Conservation (phyloP, 2,329 filamentous ascomycete species). For the Acephala macrosclerotiorum region DNA sequence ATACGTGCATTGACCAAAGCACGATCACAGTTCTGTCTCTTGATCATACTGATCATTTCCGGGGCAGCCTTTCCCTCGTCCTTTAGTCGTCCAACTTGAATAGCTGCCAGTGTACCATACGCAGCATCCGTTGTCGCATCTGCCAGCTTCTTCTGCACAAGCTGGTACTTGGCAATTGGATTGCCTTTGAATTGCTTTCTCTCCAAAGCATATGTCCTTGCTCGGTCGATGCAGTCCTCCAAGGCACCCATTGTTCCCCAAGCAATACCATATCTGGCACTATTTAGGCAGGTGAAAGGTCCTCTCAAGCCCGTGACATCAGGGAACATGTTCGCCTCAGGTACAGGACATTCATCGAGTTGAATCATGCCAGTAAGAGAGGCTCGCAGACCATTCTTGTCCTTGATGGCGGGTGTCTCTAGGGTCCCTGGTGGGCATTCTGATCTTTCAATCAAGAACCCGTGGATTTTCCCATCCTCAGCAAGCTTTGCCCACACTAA, state of each 20-base stretch:
- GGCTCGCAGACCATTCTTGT: slow-evolving; percentile 93
- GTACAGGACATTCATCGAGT: slow-evolving; percentile 87
- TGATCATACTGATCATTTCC: slow-evolving; percentile 98
- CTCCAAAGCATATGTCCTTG: slow-evolving; percentile 88
- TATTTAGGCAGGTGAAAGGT: slow-evolving; percentile 94
- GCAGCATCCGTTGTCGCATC: slow-evolving; percentile 91
- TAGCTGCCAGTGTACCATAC: slow-evolving; percentile 87
- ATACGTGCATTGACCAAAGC: slow-evolving; percentile 80
- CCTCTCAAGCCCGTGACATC: slow-evolving; percentile 85
- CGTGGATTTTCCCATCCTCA: slow-evolving; percentile 90
- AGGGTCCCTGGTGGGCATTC: slow-evolving; percentile 87
- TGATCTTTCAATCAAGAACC: slow-evolving; percentile 87
- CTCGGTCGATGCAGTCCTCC: slow-evolving; percentile 85
- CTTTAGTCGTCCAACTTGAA: slow-evolving; percentile 92
- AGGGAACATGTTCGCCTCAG: slow-evolving; percentile 92
- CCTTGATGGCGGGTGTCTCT: slow-evolving; percentile 89
- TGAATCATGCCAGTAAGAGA: slow-evolving; percentile 99
- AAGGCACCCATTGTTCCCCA: slow-evolving; percentile 93
- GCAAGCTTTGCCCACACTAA: slow-evolving; percentile 94
- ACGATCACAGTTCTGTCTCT: slow-evolving; percentile 95
- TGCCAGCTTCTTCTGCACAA: slow-evolving; percentile 96
- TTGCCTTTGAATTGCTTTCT: slow-evolving; percentile 96
- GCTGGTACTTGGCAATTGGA: slow-evolving; percentile 93
- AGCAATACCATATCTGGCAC: slow-evolving; percentile 90
- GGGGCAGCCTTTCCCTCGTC: slow-evolving; percentile 87